Conservation (phyloP, 176 grass and related monocot species). For the Raddia distichophylla region DNA sequence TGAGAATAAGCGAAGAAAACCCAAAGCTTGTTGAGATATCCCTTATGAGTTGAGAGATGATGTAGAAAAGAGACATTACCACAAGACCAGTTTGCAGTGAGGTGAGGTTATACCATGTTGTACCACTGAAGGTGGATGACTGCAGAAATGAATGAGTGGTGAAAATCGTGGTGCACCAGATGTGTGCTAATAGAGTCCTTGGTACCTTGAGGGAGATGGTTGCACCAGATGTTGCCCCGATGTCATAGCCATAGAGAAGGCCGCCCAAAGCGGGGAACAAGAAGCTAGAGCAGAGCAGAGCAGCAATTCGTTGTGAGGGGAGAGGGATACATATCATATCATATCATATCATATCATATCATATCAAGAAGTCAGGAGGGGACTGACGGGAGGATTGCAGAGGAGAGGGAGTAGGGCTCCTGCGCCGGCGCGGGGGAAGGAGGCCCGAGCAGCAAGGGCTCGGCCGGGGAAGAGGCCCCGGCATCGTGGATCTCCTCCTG, state of each 20-base stretch:
- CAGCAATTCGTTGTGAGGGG: no score
- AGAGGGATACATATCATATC: no score
- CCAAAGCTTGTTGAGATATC: background rate
- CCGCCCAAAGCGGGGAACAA: slow-evolving; percentile 90
- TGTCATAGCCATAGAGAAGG: slow-evolving; percentile 95
- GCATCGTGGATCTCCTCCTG: no score
- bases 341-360: no score
- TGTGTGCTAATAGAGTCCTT: no score
- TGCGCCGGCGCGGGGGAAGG: no score
- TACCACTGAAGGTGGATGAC: slow-evolving; percentile 77
- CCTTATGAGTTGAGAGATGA: background rate
- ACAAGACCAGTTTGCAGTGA: slow-evolving; percentile 89
- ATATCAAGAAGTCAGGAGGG: no score
- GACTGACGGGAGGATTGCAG: no score
- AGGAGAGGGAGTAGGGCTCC: no score
- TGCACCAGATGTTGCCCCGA: slow-evolving; percentile 90
- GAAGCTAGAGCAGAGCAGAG: slow-evolving; percentile 49
- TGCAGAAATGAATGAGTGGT: slow-evolving; percentile 38
- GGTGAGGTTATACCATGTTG: slow-evolving; percentile 74
- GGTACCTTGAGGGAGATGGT: slow-evolving; percentile 82
- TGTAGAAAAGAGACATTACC: slow-evolving; percentile 46
- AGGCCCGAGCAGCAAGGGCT: no score
- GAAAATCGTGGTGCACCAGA: no score
- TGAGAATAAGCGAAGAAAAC: background rate
- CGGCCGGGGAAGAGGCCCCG: no score